Evolutionary conservation across 2,329 filamentous ascomycete genomes (phyloP).

Genomic region (Diaporthe destruens): DNA sequence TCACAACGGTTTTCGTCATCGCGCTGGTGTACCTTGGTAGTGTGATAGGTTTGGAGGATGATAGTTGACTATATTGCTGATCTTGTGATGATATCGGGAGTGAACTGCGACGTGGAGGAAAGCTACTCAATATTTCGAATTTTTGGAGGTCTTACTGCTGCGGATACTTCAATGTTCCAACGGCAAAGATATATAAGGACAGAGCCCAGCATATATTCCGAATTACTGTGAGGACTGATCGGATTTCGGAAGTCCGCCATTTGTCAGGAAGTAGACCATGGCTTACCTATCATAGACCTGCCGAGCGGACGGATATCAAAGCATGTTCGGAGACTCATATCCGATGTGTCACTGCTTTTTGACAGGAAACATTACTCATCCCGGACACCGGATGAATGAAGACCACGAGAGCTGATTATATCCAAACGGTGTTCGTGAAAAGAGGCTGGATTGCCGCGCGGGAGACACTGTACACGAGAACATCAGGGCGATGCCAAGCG

Average conservation of each 20-base stretch:
- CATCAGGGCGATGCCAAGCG: background rate
- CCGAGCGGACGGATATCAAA: slow-evolving; percentile 7
- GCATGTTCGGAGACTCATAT: slow-evolving; percentile 2
- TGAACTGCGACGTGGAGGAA: background rate
- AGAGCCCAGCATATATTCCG: slow-evolving; percentile 21
- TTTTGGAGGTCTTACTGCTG: background rate
- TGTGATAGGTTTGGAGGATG: too few species aligned
- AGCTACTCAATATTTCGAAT: background rate
- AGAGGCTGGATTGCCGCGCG: slow-evolving; percentile 28
- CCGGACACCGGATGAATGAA: slow-evolving; percentile 19
- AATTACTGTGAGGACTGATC: too few species aligned
- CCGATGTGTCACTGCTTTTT: slow-evolving; percentile 1
- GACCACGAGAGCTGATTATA: slow-evolving; percentile 15
- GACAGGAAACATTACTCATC: slow-evolving; percentile 13
- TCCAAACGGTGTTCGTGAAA: background rate
- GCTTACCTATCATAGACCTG: slow-evolving; percentile 13
- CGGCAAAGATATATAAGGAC: background rate
- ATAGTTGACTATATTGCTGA: background rate
- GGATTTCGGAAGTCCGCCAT: slow-evolving; percentile 2
- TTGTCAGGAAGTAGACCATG: slow-evolving; percentile 16
- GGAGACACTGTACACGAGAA: background rate
- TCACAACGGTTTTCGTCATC: slow-evolving; percentile 55
- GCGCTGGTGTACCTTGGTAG: background rate
- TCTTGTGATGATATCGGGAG: background rate
- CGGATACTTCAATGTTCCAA: too few species aligned